These are phyloP conservation scores for Durusdinium trenchii DNA, from an alignment of 73 alveolate genomes.

Conservation along the genomic window DNA sequence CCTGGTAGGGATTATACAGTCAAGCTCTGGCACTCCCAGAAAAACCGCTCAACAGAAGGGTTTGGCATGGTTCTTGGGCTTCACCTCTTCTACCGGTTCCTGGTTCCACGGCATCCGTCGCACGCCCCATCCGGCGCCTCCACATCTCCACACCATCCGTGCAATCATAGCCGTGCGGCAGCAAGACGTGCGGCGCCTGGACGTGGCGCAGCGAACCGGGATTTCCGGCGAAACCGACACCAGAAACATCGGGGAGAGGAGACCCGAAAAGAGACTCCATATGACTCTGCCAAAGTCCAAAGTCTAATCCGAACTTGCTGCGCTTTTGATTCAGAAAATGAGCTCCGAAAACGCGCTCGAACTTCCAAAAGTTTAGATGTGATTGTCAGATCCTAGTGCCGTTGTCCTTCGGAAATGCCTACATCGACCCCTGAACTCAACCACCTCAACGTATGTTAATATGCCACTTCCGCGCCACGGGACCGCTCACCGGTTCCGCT, in stretches of 20 bases:
- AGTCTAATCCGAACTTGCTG: background rate
- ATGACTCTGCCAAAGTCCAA: background rate
- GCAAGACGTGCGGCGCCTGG: background rate
- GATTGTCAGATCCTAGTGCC: background rate
- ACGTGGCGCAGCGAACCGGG: background rate
- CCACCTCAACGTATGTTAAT: no score
- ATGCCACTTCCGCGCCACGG: no score
- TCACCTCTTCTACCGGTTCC: no score
- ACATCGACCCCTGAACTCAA: background rate
- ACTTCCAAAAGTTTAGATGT: background rate
- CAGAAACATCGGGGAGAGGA: background rate
- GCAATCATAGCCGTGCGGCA: conserved; percentile 9
- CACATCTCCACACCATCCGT: conserved; percentile 66
- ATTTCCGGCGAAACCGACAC: background rate
- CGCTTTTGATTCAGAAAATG: no score
- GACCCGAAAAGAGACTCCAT: background rate
- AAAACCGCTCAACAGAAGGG: no score
- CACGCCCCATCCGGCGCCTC: conserved; percentile 32
- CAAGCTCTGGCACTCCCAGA: no score
- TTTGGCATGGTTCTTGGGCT: no score
- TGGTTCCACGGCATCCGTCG: no score
- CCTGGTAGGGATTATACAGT: no score
- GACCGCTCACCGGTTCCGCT: no score
- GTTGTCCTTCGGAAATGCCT: background rate
- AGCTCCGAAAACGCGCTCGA: no score